phyloP scores from a whole-genome alignment of 148 eudicot species.

The Chenopodium album region DNA sequence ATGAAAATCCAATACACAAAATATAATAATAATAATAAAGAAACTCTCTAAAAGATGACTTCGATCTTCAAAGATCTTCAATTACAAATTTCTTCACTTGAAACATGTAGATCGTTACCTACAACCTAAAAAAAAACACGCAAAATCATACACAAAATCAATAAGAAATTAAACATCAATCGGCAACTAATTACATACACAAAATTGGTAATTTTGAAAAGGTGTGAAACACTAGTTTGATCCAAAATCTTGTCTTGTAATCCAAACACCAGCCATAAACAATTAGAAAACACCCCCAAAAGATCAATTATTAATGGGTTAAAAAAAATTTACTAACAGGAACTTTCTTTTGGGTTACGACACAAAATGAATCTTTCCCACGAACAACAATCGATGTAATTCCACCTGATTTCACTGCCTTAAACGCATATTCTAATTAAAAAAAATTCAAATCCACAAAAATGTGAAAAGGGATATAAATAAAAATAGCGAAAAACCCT shows the following conservation, averaged over 20 bases:
- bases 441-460: neutral
- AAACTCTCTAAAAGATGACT: no score
- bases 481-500: slow-evolving; percentile 6
- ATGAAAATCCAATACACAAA: no score
- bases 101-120: no score
- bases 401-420: slow-evolving; percentile 87
- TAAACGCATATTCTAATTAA: slow-evolving; percentile 75
- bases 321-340: slow-evolving; percentile 45
- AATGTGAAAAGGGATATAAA: no score
- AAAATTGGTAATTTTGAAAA: slow-evolving; percentile 75
- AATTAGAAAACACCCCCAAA: neutral
- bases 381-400: slow-evolving; percentile 89
- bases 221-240: slow-evolving; percentile 86
- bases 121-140: no score
- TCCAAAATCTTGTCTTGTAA: slow-evolving; percentile 94
- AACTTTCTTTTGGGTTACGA: slow-evolving; percentile 92
- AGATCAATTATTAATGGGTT: neutral
- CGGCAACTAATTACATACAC: no score
- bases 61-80: no score
- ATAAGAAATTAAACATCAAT: no score
- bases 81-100: no score
- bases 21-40: no score
- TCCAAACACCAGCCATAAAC: neutral
- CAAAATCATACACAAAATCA: no score
- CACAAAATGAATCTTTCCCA: slow-evolving; percentile 88